Evolutionary conservation across 2,329 filamentous ascomycete species (phyloP).

Genomic region (Fonsecaea pedrosoi): DNA sequence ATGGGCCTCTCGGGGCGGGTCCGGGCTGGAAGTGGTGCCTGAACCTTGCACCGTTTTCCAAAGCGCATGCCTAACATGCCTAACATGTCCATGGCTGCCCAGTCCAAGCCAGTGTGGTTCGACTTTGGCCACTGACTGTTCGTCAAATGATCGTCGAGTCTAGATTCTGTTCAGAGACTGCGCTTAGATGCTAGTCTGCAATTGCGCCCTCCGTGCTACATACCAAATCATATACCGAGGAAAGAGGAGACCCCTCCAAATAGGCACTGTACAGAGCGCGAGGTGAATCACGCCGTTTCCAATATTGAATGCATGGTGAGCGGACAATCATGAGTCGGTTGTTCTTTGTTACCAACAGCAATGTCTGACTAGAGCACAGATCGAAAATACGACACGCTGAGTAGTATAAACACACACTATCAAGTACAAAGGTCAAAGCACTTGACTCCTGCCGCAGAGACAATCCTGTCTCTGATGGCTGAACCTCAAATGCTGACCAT

Average conservation of each 20-base stretch:
- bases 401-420: not conserved
- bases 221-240: not conserved
- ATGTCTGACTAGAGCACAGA: not conserved
- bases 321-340: not conserved
- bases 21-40: not conserved
- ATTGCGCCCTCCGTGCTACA: not conserved
- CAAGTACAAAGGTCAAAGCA: not conserved
- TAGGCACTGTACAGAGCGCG: not conserved
- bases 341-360: not conserved
- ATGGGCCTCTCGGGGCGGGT: conserved; percentile 6
- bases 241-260: not conserved
- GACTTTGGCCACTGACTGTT: conserved; percentile 15
- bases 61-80: conserved; percentile 7
- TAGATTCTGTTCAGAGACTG: conserved; percentile 7
- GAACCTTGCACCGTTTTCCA: not conserved
- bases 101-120: not conserved
- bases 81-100: not conserved
- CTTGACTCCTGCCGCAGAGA: not conserved
- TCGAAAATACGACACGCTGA: not conserved
- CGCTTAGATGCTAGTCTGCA: not conserved
- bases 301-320: not conserved
- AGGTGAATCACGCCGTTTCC: not conserved
- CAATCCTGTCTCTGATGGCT: not conserved
- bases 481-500: not conserved
- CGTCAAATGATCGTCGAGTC: conserved; percentile 11